Conservation (phyloP, 306 rosid genomes). For the Boehmeria nivea region DNA sequence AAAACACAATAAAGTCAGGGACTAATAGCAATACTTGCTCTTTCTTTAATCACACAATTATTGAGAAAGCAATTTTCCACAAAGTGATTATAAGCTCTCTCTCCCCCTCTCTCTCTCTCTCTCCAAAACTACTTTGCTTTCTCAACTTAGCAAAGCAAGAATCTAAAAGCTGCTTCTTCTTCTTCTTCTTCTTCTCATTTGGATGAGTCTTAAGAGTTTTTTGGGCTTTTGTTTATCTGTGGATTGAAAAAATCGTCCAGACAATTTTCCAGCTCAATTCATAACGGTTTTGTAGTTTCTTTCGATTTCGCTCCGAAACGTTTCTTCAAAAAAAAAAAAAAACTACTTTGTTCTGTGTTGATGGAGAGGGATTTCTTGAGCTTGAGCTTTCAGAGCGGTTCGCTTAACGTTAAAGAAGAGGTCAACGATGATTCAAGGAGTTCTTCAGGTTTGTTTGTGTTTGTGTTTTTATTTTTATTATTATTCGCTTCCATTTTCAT, state of each 20-base stretch:
- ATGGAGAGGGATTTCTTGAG: constrained; percentile 82
- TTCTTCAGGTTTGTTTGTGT: constrained; percentile 39
- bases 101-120: neutral
- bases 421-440: constrained; percentile 28
- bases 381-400: constrained; percentile 38
- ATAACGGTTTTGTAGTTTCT: neutral
- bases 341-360: neutral
- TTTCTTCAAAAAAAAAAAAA: neutral
- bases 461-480: neutral
- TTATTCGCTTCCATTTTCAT: neutral
- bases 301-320: neutral
- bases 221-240: neutral
- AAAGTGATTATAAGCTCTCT: neutral
- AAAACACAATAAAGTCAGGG: too few relatives aligned
- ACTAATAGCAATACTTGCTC: too few relatives aligned
- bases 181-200: neutral
- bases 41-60: too few relatives aligned
- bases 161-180: neutral
- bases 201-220: neutral
- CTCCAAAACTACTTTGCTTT: neutral
- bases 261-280: neutral
- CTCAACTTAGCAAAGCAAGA: neutral
- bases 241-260: neutral
- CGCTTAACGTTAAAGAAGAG: constrained; percentile 31
- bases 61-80: too few relatives aligned